These are phyloP conservation scores for Phtheirospermum japonicum DNA, from an alignment of 257 asterid genomes.

Conservation along the genomic window DNA sequence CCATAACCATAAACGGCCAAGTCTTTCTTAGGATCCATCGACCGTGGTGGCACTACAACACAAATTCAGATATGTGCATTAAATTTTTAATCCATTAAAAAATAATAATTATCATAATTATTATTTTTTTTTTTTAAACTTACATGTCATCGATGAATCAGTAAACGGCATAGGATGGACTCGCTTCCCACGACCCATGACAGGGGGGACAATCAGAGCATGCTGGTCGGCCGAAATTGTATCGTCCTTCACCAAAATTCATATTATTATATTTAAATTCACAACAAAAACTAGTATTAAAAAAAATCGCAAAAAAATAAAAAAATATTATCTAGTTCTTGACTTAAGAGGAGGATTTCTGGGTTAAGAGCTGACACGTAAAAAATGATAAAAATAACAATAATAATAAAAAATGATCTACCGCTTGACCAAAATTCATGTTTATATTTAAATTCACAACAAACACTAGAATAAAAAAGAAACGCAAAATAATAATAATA, in stretches of 20 bases:
- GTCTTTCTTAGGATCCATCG: conserved; percentile 91
- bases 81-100: conserved; percentile 16
- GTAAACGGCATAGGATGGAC: conserved; percentile 65
- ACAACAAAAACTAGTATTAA: not conserved
- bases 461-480: no score
- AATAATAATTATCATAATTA: no score
- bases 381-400: no score
- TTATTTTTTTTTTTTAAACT: conserved; percentile 19
- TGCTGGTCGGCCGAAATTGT: conserved; percentile 79
- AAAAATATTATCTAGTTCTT: no score
- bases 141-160: conserved; percentile 72
- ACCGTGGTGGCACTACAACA: conserved; percentile 69
- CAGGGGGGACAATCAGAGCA: conserved; percentile 80
- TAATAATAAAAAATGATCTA: no score
- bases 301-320: conserved; percentile 3
- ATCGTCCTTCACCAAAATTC: conserved; percentile 53
- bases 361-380: no score
- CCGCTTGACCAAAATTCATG: no score
- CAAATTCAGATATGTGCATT: conserved; percentile 16
- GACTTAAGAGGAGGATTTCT: no score
- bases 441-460: no score
- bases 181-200: conserved; percentile 58
- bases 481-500: no score
- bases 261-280: not conserved
- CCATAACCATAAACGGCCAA: conserved; percentile 88